These are phyloP conservation scores for Lolium multiflorum DNA, from an alignment of 176 grass and related monocot genomes.

Conservation along the genomic window DNA sequence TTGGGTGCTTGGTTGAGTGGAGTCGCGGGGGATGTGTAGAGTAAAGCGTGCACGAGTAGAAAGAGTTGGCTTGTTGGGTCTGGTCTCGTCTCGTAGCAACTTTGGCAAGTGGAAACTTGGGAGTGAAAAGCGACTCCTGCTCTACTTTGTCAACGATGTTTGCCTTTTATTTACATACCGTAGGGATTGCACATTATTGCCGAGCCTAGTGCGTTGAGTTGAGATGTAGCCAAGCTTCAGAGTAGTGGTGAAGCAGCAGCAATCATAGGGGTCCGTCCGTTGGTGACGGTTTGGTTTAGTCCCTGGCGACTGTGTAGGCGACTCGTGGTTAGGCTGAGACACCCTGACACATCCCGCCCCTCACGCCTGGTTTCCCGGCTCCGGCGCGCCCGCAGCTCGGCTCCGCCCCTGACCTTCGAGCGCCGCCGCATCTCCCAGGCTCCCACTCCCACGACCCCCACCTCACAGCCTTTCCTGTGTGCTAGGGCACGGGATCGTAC, in stretches of 20 bases:
- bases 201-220: neutral
- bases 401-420: no score
- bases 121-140: neutral
- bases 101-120: neutral
- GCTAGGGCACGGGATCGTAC: no score
- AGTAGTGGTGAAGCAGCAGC: neutral
- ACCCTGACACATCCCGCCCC: no score
- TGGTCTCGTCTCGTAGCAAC: neutral
- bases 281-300: no score
- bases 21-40: neutral
- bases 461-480: no score
- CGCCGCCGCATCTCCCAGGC: no score
- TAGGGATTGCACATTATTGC: neutral
- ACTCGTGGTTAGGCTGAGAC: no score
- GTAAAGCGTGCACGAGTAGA: neutral
- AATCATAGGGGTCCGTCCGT: no score
- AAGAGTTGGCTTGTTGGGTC: neutral
- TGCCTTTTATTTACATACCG: neutral
- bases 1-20: neutral
- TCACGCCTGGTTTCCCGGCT: no score
- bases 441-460: no score
- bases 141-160: neutral
- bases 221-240: neutral
- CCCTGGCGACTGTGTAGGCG: no score
- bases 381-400: no score